Base-by-base conservation (phyloP, 768 basidiomycete species). In the Suillus occidentalis region DNA sequence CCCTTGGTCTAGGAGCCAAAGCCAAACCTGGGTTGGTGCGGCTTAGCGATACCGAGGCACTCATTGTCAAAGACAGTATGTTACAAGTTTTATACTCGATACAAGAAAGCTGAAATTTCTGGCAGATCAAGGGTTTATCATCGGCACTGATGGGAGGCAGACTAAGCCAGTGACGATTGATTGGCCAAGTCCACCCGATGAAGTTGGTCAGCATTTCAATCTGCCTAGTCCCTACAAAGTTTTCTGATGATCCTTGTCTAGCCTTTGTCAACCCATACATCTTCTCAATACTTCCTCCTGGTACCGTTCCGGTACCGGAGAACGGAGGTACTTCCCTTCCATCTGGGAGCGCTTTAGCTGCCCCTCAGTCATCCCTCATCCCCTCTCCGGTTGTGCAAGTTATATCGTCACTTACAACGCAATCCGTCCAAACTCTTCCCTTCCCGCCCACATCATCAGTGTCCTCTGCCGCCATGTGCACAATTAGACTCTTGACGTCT, bases 131-230 rank as follows among this genome's bases (percentile, higher is more conserved):
- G 92, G 89, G 1, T 73, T 89, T 25, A 83, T 91, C 63, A 75
- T 95, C 64, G 87, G 86, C 13, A 65, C 77, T 7, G 85, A 89
- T 66, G 89, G 85, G 0, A 88, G 84, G 68, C 73, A 81, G 9
- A 82, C 85, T 0, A 80, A 85, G 43, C 68, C 77, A 2, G 70
- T 76, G 10, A 79, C 80, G 20, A 83, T 96, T 18, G 85, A 85
- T 66, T 95, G 92, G 90, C 86, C 89, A 2, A 83, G 85, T n/a
- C 83, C 89, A 56, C 93, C 92, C 28, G 94, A 96, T 71, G 95
- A 97, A 66, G 82, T 90, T 34, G 82, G 92, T 90, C 68, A 70
- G 57, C 13, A 10, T 4, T 36, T 22, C n/a, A 20, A 82, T 89
- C 36, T 82, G 86, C 82, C 83, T 1, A 80, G 83, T 14, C 80